Percentiles rank a stretch among this genome's conserved stretches.
These are phyloP conservation scores for Gastrodia elata DNA, from an alignment of 106 monocot genomes.

Conservation along the genomic window DNA sequence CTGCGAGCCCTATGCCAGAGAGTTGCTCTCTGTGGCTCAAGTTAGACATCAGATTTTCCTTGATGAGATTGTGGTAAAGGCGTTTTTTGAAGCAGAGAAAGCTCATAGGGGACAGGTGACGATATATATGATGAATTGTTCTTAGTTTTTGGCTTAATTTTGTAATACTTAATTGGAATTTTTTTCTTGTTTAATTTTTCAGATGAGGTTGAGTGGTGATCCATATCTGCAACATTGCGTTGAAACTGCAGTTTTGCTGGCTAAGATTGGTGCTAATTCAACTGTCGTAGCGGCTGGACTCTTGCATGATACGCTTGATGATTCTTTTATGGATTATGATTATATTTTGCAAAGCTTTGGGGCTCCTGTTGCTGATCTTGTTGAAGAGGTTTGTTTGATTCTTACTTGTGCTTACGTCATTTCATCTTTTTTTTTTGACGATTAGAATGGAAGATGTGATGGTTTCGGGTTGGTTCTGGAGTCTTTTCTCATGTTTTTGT, in stretches of 20 bases:
- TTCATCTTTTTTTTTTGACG: background rate
- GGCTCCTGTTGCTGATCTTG: conserved; percentile 66
- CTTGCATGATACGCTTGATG: conserved; percentile 79
- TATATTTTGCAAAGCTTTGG: conserved; percentile 52
- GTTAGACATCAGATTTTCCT: conserved; percentile 57
- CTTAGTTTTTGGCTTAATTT: background rate
- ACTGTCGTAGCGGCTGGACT: conserved; percentile 83
- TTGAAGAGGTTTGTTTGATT: conserved; percentile 47
- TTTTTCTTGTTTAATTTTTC: conserved; percentile 8
- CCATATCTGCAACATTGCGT: conserved; percentile 90
- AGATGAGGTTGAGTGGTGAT: conserved; percentile 71
- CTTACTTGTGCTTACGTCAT: background rate
- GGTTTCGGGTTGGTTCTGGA: background rate
- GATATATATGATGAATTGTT: background rate
- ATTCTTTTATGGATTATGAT: conserved; percentile 57
- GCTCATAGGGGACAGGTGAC: conserved; percentile 83
- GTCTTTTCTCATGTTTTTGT: background rate
- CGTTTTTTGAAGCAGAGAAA: conserved; percentile 72
- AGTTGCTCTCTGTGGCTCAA: conserved; percentile 45
- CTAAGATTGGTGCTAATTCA: conserved; percentile 63
- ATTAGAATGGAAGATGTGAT: background rate
- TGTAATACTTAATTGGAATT: conserved; percentile 1
- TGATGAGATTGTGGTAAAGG: conserved; percentile 57
- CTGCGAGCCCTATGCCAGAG: conserved; percentile 23
- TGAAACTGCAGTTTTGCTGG: conserved; percentile 76